Evolutionary conservation across 192 early-diverging fungal species (phyloP).

Genomic region (Backusella liffmaniae): DNA sequence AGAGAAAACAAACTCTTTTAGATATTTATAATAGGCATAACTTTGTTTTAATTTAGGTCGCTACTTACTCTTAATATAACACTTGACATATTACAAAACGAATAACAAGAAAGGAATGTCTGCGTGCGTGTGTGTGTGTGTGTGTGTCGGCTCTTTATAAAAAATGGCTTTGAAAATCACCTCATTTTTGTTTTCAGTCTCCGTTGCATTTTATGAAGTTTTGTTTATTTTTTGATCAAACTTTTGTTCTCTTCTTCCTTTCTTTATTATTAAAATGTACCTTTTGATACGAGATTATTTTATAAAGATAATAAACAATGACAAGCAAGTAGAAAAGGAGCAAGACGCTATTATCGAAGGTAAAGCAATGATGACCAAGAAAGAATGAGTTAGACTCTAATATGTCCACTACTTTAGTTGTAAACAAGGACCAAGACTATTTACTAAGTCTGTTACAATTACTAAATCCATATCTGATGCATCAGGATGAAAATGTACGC

Average conservation of each 20-base stretch:
- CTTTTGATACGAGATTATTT: background rate
- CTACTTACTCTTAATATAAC: background rate
- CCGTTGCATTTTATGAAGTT: background rate
- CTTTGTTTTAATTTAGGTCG: no score
- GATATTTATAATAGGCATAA: no score
- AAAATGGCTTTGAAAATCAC: background rate
- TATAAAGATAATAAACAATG: background rate
- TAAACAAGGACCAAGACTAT: slow-evolving; percentile 41
- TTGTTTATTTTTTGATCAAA: background rate
- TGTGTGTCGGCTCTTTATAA: background rate
- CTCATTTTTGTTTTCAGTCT: slow-evolving; percentile 1
- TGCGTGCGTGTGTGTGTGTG: no score
- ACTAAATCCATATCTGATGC: slow-evolving; percentile 72
- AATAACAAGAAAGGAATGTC: background rate
- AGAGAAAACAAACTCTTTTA: no score
- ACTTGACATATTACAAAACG: background rate
- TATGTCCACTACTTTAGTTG: background rate
- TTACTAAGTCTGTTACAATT: slow-evolving; percentile 76
- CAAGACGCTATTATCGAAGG: background rate
- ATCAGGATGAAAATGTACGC: slow-evolving; percentile 75
- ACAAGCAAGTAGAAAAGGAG: background rate
- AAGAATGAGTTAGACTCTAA: background rate
- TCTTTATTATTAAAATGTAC: background rate
- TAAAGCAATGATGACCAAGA: background rate
- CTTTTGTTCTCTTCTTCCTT: background rate